Evolutionary conservation across 2,329 filamentous ascomycete species (phyloP), one percentile per base, ranked within the genome.

Genomic region (Colletotrichum zoysiae): DNA sequence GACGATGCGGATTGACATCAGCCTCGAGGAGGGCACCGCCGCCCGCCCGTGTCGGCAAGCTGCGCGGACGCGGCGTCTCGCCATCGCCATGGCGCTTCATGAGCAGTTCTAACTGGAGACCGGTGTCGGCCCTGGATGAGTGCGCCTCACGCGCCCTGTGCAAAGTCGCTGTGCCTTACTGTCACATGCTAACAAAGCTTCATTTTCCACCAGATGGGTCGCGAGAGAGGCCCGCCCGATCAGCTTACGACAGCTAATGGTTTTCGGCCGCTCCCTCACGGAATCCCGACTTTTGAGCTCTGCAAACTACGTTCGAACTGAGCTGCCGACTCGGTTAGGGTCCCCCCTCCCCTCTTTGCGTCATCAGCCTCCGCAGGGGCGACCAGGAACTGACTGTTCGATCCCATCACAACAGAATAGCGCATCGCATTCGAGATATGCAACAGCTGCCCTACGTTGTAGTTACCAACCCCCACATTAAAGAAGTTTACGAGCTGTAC

Each of bases 261-360:
- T 98, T 78, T 99, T 98, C 82, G 96, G 96, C 40, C 92, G 96
- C 59, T 97, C 95, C 30, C 84, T 99, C 79, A 98, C 95, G 59
- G 95, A 98, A 83, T 88, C 91, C 63, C 92, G 97, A 70, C 87
- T 99, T 73, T 89, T 99, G 76, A 95, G 93, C 83, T 98, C 95
- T 55, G 96, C 96, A 73, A 99, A 99, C 83, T 99, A 99, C 85
- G 95, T 98, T 64, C 93, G 96, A 70, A 95, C 95, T 6, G 96
- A 99, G 84, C 89, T 99, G 64, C 95, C 95, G 8, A 96, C 93
- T 8, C 89, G 93, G 91, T 92, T 81, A 73, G 83, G 77, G 61
- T 70, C 7, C 33, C 53, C 40, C 12, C 40, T n/a, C 48, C 40
- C 12, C 30, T 26, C 48, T 7, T 40, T 46, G n/a, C 62, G 51